phyloP scores from a whole-genome alignment of 1,284 basidiomycete genomes.

The Leccinum fallax region DNA sequence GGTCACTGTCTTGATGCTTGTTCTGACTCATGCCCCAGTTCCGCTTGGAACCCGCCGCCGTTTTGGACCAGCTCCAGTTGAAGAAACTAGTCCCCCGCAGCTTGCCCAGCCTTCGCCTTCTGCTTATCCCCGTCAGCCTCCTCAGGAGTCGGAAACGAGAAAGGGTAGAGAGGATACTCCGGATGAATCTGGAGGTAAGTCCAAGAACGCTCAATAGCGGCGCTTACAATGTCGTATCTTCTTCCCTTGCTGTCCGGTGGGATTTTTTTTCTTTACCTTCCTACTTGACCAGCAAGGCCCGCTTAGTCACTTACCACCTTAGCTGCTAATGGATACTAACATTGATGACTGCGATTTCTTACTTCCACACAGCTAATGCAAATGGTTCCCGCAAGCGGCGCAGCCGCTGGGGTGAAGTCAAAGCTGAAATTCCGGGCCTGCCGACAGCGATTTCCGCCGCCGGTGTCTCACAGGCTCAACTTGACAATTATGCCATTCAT shows the following conservation, averaged over 20 bases:
- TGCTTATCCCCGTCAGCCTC: conserved; percentile 70
- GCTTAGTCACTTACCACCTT: conserved; percentile 45
- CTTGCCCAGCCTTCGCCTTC: conserved; percentile 85
- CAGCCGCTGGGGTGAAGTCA: conserved; percentile 93
- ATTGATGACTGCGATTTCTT: conserved; percentile 44
- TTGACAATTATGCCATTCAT: conserved; percentile 95
- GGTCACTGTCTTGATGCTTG: conserved; percentile 10
- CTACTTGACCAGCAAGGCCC: conserved; percentile 35
- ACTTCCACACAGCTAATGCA: conserved; percentile 59
- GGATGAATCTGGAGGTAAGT: conserved; percentile 63
- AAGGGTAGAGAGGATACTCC: conserved; percentile 63
- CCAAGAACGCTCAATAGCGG: conserved; percentile 31
- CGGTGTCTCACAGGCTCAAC: conserved; percentile 88
- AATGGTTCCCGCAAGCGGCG: conserved; percentile 90
- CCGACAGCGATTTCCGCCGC: conserved; percentile 91
- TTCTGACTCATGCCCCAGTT: conserved; percentile 41
- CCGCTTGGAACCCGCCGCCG: conserved; percentile 85
- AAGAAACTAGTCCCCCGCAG: conserved; percentile 74
- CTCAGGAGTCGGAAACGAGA: conserved; percentile 57
- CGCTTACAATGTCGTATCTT: conserved; percentile 36
- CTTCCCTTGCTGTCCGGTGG: conserved; percentile 37
- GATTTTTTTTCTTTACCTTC: conserved; percentile 25
- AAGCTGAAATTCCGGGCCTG: conserved; percentile 85
- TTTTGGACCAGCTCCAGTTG: conserved; percentile 82
- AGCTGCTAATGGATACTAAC: conserved; percentile 63